phyloP scores from a whole-genome alignment of 2,329 filamentous ascomycete species.

The Tolypocladium amazonense region DNA sequence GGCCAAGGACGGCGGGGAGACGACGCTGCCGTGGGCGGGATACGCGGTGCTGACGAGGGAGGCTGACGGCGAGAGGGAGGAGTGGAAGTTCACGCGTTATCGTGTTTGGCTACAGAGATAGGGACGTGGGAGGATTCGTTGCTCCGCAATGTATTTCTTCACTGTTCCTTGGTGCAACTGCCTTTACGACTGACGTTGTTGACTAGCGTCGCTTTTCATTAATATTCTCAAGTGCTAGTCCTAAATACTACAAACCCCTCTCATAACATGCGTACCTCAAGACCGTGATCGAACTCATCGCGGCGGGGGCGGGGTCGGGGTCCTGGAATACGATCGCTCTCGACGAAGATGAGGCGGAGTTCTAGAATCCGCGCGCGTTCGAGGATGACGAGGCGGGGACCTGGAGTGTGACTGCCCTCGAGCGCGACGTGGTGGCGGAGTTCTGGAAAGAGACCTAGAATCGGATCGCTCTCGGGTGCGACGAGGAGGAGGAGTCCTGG shows the following conservation, averaged over 20 bases:
- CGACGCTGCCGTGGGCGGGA: slow-evolving; percentile 18
- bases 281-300: not conserved
- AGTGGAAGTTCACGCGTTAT: slow-evolving; percentile 23
- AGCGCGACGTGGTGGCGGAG: not conserved
- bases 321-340: not conserved
- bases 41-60: slow-evolving; percentile 18
- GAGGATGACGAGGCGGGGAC: not conserved
- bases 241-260: not conserved
- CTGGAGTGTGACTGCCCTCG: not conserved
- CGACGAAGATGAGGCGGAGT: not conserved
- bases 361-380: not conserved
- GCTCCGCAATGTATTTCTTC: not conserved
- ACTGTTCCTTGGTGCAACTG: too few species aligned
- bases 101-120: slow-evolving; percentile 19
- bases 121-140: not conserved
- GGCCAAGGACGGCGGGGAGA: slow-evolving; percentile 15
- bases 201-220: not conserved
- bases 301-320: too few species aligned
- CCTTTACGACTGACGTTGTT: not conserved
- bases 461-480: not conserved
- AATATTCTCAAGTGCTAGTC: not conserved
- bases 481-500: too few species aligned
- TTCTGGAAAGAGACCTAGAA: not conserved
- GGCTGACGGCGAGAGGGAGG: slow-evolving; percentile 9
- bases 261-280: not conserved